phyloP scores from a whole-genome alignment of 192 early-diverging fungal species.

The Phlyctochytrium arcticum region DNA sequence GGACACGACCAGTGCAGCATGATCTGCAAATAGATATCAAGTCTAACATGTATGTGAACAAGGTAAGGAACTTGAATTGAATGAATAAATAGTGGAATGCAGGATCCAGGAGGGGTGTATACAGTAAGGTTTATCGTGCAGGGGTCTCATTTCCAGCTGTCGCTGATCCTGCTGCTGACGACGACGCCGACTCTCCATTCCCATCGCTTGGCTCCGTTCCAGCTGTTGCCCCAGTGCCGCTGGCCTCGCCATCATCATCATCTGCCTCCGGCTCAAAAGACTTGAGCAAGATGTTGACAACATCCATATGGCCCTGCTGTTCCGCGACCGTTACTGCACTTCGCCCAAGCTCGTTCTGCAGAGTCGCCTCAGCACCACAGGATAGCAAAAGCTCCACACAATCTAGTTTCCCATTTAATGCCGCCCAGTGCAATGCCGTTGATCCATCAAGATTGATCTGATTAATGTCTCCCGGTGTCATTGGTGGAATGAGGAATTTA shows the following conservation, averaged over 20 bases:
- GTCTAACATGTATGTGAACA: too few species aligned
- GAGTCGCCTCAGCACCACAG: slow-evolving; percentile 52
- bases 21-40: too few species aligned
- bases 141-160: too few species aligned
- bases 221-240: too few species aligned
- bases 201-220: too few species aligned
- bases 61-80: too few species aligned
- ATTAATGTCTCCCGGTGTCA: slow-evolving; percentile 26
- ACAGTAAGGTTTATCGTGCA: too few species aligned
- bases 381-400: slow-evolving; percentile 59
- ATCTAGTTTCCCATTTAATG: slow-evolving; percentile 72
- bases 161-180: too few species aligned
- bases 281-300: slow-evolving; percentile 31
- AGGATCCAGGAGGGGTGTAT: too few species aligned
- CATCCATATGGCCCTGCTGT: slow-evolving; percentile 36
- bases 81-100: too few species aligned
- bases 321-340: slow-evolving; percentile 37
- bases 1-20: too few species aligned
- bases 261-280: slow-evolving; percentile 37
- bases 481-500: slow-evolving; percentile 24
- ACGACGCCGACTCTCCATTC: too few species aligned
- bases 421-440: slow-evolving; percentile 81
- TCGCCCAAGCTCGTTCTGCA: slow-evolving; percentile 28
- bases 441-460: slow-evolving; percentile 27
- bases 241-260: slow-evolving; percentile 26